Evolutionary conservation across 2,329 filamentous ascomycete species (phyloP).

Genomic region (Diaporthe citri): DNA sequence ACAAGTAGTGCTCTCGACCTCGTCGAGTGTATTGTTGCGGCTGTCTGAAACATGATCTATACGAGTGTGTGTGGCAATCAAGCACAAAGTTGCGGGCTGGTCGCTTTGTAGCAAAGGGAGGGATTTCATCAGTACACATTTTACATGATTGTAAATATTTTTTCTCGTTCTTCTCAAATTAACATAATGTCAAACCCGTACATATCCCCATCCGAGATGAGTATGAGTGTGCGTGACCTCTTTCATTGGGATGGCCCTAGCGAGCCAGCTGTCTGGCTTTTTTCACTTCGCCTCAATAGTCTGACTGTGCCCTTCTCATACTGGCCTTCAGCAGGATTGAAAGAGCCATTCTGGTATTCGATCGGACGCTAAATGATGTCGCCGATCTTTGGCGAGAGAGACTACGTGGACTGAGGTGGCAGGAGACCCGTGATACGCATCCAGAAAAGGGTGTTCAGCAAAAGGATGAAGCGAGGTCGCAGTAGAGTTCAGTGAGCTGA

Average conservation of each 20-base stretch:
- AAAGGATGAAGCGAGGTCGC: neutral
- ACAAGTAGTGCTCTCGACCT: neutral
- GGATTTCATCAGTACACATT: neutral
- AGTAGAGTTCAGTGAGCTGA: neutral
- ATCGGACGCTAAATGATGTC: neutral
- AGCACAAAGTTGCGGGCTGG: neutral
- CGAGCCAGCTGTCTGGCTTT: neutral
- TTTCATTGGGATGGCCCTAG: too few species aligned
- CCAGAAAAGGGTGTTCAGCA: too few species aligned
- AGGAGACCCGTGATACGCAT: too few species aligned
- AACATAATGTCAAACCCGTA: neutral
- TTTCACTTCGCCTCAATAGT: neutral
- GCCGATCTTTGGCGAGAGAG: too few species aligned
- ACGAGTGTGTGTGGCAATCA: neutral
- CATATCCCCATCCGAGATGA: too few species aligned
- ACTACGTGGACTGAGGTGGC: neutral
- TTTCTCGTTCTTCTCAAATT: neutral
- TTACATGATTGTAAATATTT: slow-evolving; percentile 3
- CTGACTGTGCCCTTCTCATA: neutral
- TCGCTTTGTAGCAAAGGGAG: neutral
- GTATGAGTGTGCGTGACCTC: too few species aligned
- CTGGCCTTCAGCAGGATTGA: too few species aligned
- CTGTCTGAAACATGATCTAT: neutral
- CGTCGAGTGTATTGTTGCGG: slow-evolving; percentile 1
- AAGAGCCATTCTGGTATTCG: neutral